phyloP scores from a whole-genome alignment of 73 alveolate genomes.

The Paramecium bursaria region DNA sequence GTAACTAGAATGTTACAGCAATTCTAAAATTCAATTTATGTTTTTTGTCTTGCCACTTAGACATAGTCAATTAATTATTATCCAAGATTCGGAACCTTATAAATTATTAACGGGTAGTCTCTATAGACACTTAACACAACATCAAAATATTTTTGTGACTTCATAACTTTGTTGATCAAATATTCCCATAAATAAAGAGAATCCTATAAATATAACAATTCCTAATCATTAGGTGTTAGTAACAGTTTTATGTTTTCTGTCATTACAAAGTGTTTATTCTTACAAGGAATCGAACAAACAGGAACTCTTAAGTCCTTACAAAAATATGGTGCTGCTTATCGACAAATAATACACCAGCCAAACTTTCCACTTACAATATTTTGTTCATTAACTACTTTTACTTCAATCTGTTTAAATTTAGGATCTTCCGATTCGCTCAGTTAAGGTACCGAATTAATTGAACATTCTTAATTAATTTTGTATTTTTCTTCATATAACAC shows the following conservation, averaged over 20 bases:
- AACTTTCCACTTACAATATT: conserved; percentile 86
- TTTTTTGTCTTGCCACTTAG: no score
- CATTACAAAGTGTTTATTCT: conserved; percentile 81
- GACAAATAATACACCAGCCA: conserved; percentile 98
- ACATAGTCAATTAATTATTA: no score
- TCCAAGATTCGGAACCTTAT: no score
- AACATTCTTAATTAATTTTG: not conserved
- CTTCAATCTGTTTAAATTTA: conserved; percentile 72
- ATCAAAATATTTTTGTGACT: no score
- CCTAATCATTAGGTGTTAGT: conserved; percentile 71
- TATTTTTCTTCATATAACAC: conserved; percentile 15
- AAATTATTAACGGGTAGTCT: no score
- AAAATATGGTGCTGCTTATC: conserved; percentile 88
- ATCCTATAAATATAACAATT: conserved; percentile 72
- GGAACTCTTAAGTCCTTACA: conserved; percentile 92
- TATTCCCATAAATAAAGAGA: no score
- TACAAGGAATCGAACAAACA: conserved; percentile 91
- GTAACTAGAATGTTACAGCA: conserved; percentile 76
- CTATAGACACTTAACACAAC: no score
- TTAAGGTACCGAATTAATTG: conserved; percentile 65
- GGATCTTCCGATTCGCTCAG: conserved; percentile 72
- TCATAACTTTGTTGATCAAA: no score
- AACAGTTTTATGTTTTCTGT: conserved; percentile 61
- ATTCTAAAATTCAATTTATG: no score
- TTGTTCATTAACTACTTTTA: conserved; percentile 85